phyloP scores from a whole-genome alignment of 2,329 filamentous ascomycete genomes.

The Hansfordia pulvinata region DNA sequence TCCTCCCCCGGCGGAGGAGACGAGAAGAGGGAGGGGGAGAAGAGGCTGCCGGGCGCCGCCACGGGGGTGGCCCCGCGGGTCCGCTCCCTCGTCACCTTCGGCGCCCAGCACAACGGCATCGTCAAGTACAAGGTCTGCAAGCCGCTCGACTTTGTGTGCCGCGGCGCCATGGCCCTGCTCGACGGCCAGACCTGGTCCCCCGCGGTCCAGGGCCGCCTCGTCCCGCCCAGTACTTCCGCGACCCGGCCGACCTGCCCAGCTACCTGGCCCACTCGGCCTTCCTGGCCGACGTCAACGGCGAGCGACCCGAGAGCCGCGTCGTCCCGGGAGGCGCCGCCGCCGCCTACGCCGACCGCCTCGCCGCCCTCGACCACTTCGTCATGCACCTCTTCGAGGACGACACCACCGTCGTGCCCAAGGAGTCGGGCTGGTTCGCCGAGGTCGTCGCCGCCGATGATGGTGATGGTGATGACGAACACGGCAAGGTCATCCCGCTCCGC shows the following conservation, averaged over 20 bases:
- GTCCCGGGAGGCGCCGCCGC: too few species aligned
- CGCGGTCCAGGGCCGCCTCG: conserved; percentile 65
- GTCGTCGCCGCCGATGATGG: conserved; percentile 60
- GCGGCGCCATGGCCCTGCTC: conserved; percentile 64
- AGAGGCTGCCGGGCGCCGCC: too few species aligned
- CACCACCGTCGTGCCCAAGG: conserved; percentile 74
- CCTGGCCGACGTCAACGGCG: conserved; percentile 93
- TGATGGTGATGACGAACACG: too few species aligned
- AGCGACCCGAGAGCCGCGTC: conserved; percentile 60
- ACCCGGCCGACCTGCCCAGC: conserved; percentile 48
- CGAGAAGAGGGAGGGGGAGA: conserved; percentile 48
- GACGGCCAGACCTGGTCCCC: conserved; percentile 67
- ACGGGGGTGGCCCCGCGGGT: conserved; percentile 57
- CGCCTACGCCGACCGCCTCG: conserved; percentile 60
- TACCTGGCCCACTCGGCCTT: conserved; percentile 80
- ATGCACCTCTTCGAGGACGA: conserved; percentile 89
- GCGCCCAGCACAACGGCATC: conserved; percentile 88
- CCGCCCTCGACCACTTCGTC: conserved; percentile 59
- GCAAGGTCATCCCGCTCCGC: conserved; percentile 52
- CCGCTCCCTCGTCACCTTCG: conserved; percentile 73
- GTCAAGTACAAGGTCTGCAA: conserved; percentile 65
- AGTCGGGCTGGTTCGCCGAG: conserved; percentile 83
- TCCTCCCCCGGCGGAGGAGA: conserved; percentile 83
- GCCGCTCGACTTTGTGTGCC: conserved; percentile 64
- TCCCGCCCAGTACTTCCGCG: conserved; percentile 90